Conservation (phyloP, 352 stramenopile genomes). For the Globisporangium barbulae region DNA sequence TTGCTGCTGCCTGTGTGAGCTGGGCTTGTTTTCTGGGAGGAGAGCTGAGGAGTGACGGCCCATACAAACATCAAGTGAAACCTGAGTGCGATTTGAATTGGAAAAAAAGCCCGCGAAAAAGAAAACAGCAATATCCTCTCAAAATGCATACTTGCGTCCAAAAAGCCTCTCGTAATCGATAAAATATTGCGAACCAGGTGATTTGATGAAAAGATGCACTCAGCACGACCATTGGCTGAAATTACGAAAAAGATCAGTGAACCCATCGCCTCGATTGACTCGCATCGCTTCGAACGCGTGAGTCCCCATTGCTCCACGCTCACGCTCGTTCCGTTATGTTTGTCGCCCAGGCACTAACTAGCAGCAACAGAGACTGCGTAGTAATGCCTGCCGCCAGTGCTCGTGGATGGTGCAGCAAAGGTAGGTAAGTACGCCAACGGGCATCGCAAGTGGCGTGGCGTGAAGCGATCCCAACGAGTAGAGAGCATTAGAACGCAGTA, state of each 20-base stretch:
- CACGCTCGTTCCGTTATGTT: neutral
- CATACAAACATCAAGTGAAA: constrained; percentile 16
- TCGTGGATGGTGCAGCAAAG: too few relatives aligned
- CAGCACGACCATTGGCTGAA: neutral
- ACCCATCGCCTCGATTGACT: constrained; percentile 2
- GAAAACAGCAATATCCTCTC: neutral
- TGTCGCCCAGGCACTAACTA: neutral
- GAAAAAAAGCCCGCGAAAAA: constrained; percentile 16
- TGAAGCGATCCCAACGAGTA: too few relatives aligned
- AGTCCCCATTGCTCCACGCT: neutral
- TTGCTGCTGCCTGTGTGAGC: neutral
- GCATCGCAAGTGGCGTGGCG: too few relatives aligned
- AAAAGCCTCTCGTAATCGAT: neutral
- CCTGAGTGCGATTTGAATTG: constrained; percentile 9
- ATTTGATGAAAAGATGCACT: neutral
- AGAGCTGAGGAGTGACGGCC: neutral
- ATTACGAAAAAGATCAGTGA: neutral
- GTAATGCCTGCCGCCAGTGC: too few relatives aligned
- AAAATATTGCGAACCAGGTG: too few relatives aligned
- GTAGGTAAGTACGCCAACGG: too few relatives aligned
- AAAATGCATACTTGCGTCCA: neutral
- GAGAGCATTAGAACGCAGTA: too few relatives aligned
- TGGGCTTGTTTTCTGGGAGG: neutral
- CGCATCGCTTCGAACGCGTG: neutral
- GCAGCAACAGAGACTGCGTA: too few relatives aligned